phyloP scores from a whole-genome alignment of 2,329 filamentous ascomycete species.

The Elsinoe perseae region DNA sequence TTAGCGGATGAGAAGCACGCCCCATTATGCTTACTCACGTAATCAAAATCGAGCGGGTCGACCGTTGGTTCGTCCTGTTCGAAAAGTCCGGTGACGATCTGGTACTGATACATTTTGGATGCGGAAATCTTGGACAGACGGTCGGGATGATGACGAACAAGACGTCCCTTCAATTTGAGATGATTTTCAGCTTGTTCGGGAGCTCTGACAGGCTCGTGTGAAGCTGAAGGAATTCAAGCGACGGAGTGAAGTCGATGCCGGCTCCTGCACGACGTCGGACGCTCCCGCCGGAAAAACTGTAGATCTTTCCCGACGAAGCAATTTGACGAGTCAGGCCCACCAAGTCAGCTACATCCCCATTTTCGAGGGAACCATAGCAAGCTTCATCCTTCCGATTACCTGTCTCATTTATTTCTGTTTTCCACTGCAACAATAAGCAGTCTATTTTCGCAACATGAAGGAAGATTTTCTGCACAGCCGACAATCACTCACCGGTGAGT shows the following conservation, averaged over 20 bases:
- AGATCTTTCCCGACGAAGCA: background rate
- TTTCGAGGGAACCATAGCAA: background rate
- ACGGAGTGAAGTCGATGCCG: background rate
- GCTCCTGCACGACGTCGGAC: background rate
- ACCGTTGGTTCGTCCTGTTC: constrained; percentile 54
- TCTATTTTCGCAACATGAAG: no score
- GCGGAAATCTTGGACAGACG: background rate
- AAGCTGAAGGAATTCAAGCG: background rate
- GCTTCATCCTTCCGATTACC: background rate
- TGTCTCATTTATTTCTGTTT: background rate
- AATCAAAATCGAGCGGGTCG: constrained; percentile 52
- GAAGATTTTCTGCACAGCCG: no score
- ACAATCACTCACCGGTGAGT: background rate
- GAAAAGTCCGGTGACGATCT: constrained; percentile 48
- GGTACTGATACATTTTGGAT: background rate
- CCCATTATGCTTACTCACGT: constrained; percentile 38
- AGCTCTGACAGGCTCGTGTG: background rate
- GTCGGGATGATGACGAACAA: background rate
- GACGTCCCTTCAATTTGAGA: background rate
- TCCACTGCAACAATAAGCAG: no score
- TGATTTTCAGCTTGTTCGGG: background rate
- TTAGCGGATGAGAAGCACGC: constrained; percentile 14
- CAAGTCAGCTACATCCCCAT: background rate
- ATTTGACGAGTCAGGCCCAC: background rate
- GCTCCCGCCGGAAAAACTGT: background rate